Conservation (phyloP, 768 basidiomycete species). For the Pluteus cervinus region DNA sequence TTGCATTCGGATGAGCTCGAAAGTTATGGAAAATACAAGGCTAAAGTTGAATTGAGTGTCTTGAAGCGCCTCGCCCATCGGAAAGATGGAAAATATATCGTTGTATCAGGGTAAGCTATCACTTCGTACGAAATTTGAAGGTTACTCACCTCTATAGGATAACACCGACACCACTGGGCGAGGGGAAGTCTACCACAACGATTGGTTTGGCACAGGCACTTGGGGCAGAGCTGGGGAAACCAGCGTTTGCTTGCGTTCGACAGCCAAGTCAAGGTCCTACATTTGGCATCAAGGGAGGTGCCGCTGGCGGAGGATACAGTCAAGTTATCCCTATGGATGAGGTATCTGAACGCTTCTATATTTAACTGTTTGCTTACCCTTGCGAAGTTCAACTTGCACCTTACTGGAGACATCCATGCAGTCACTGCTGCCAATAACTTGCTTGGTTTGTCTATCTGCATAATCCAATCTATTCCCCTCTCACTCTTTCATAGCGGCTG, state of each 20-base stretch:
- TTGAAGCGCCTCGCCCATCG: conserved; percentile 80
- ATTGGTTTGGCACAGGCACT: conserved; percentile 96
- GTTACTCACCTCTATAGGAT: conserved; percentile 50
- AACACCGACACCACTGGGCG: conserved; percentile 93
- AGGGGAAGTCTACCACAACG: conserved; percentile 98
- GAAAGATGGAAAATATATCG: conserved; percentile 92
- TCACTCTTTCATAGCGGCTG: conserved; percentile 61
- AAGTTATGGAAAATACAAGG: conserved; percentile 93
- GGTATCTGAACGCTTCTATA: conserved; percentile 29
- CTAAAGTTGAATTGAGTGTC: conserved; percentile 89
- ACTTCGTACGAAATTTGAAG: conserved; percentile 2
- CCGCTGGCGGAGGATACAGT: conserved; percentile 96
- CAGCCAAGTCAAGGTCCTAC: conserved; percentile 99
- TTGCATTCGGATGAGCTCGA: conserved; percentile 83
- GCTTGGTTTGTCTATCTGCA: conserved; percentile 47
- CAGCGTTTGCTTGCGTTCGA: conserved; percentile 93
- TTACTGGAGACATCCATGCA: conserved; percentile 97
- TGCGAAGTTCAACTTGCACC: conserved; percentile 83
- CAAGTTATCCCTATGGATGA: conserved; percentile 99
- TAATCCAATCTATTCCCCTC: conserved; percentile 5
- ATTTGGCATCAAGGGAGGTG: conserved; percentile 98
- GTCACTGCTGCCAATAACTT: conserved; percentile 97
- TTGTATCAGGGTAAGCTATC: conserved; percentile 77
- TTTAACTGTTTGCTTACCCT: conserved; percentile 1
- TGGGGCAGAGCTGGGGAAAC: conserved; percentile 88